Evolutionary conservation across 2,329 filamentous ascomycete species (phyloP), one percentile per base, ranked within the genome.

Genomic region (Trichoderma afroharzianum): DNA sequence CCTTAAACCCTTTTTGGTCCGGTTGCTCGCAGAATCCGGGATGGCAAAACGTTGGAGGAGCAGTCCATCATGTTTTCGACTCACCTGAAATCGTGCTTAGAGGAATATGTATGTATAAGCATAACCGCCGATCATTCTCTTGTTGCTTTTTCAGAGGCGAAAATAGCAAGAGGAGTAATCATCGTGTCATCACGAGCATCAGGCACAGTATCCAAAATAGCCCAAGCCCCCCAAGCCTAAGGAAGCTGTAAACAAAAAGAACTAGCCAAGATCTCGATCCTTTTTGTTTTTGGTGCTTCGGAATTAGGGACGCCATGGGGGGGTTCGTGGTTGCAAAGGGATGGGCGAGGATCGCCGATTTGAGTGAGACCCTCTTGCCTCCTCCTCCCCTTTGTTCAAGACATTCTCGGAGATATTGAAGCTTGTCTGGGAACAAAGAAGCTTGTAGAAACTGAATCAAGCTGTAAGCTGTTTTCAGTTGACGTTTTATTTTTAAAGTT

Each of bases 201-300:
- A 67, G 53, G 64, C 53, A 47, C 64, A 14, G 18, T 12, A 30
- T 18, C 26, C 53, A 30, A 66, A 39, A 67, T 30, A 39, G 63
- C 30, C 32, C 61, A 55, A 66, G 30, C 30, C 21, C 15, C n/a
- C 32, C 59, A 53, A 66, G 30, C 30, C 21, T 12, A 43, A 32
- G 39, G 15, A 21, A 21, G 33, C n/a, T 43, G 28, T 18, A 58
- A 58, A 18, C 57, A 53, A 30, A 47, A 26, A 39, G 11, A 8
- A 39, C n/a, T 15, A 24, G 24, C 4, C n/a, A 28, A 68, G 66
- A 68, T 68, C 66, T 68, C 66, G 66, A 68, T 68, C 55, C 66
- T 61, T 24, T 33, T 43, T 24, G 15, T 18, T 43, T 36, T 43
- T 43, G 39, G 39, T n/a, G 15, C 12, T n/a, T 66, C 63, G 55